A percentile compares a stretch with the other conserved stretches of the same genome.
These are phyloP conservation scores for Populus simonii DNA, from an alignment of 345 rosid genomes.

Conservation along the genomic window DNA sequence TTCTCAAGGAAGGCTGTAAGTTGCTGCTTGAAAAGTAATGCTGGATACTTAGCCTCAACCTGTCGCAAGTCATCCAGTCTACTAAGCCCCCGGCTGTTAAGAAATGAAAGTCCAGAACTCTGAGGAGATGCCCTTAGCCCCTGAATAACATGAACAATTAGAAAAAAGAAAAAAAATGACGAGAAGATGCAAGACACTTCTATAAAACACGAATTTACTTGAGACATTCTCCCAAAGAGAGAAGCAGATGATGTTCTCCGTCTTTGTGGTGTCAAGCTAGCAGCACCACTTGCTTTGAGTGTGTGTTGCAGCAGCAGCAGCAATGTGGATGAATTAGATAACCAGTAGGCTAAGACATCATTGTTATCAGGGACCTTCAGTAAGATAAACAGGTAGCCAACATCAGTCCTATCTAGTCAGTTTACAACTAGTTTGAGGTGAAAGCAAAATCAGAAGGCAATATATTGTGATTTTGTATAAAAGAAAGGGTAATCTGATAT, in stretches of 20 bases:
- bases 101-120: slow-evolving; percentile 79
- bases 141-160: slow-evolving; percentile 38
- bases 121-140: slow-evolving; percentile 87
- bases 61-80: slow-evolving; percentile 84
- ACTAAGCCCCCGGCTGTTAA: slow-evolving; percentile 64
- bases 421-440: slow-evolving; percentile 10
- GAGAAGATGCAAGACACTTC: not conserved
- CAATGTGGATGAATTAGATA: slow-evolving; percentile 88
- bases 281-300: slow-evolving; percentile 96
- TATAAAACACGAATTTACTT: slow-evolving; percentile 43
- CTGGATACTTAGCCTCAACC: slow-evolving; percentile 98
- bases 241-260: slow-evolving; percentile 87
- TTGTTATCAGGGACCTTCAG: slow-evolving; percentile 80
- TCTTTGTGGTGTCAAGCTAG: slow-evolving; percentile 94
- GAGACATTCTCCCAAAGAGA: slow-evolving; percentile 97
- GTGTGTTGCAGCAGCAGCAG: slow-evolving; percentile 88
- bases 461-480: not conserved
- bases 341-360: slow-evolving; percentile 85
- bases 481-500: not conserved
- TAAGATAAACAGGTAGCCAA: slow-evolving; percentile 19
- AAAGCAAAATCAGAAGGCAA: slow-evolving; percentile 5
- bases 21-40: slow-evolving; percentile 94
- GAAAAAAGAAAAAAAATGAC: slow-evolving; percentile 6
- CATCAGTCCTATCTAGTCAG: slow-evolving; percentile 20
- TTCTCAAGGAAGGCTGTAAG: slow-evolving; percentile 98